Evolutionary conservation across 2,329 filamentous ascomycete genomes (phyloP), one percentile per base, ranked within the genome.

Genomic region (Beauveria pseudobassiana): DNA sequence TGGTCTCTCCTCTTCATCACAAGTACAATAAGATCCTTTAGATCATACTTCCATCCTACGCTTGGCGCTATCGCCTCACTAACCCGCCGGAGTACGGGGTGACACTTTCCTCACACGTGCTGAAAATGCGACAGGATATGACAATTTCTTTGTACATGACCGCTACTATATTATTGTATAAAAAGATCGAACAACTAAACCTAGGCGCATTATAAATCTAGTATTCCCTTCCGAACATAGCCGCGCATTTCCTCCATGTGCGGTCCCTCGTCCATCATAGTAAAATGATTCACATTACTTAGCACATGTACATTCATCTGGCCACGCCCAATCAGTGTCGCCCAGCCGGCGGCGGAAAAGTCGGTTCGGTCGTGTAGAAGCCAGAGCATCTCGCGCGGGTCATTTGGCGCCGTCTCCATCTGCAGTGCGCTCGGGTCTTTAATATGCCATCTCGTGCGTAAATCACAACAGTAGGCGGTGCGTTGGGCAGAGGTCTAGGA

Each of bases 391-490:
- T 49, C 46, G 4, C 46, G 46, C 24, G 46, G 12, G 24, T 49
- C 46, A 18, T 28, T 5, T 14, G 46, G 22, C 14, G 46, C 6
- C 14, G 24, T 49, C 71, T 82, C 83, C 69, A 81, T 87, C 74
- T 80, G 87, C 63, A 84, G 83, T 0, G 83, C 82, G 67, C 85
- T 80, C 18, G 49, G 26, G 26, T 28, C 40, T 9, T 45, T 2
- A 20, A 20, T 5, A 91, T 87, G 64, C 88, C 88, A 63, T 91
- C 87, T 64, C 86, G 83, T 69, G 87, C 89, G 85, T 87, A 91
- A 67, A 91, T 84, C 45, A 84, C 78, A 65, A 82, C 83, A 3
- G 86, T 84, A 24, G 82, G 81, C 45, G 88, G 86, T 45, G 82
- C 83, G 64, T 78, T 80, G 8, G 86, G 78, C 69, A 89, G 85